Conservation (phyloP, 768 basidiomycete species). For the Phanerochaete carnosa region DNA sequence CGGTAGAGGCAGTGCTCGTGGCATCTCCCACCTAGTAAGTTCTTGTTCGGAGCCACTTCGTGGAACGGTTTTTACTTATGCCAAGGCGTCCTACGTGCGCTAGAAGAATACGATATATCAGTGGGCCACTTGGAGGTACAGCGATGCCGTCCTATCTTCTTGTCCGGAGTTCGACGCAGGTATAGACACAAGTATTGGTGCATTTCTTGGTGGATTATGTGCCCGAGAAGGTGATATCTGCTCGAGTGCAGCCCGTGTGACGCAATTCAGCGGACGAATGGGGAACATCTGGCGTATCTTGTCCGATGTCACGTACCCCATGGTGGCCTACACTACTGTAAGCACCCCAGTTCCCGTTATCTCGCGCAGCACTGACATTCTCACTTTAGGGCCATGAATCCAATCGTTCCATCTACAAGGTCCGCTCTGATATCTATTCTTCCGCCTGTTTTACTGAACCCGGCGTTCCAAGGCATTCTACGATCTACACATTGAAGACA, state of each 20-base stretch:
- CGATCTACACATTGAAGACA: constrained; percentile 92
- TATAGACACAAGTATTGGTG: constrained; percentile 83
- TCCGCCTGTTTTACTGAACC: background rate
- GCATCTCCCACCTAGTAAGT: constrained; percentile 65
- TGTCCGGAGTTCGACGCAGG: constrained; percentile 7
- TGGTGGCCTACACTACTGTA: constrained; percentile 89
- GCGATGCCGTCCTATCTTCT: background rate
- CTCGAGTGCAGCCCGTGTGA: constrained; percentile 79
- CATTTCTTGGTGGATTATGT: constrained; percentile 91
- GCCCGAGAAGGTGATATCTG: constrained; percentile 92
- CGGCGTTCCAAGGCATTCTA: constrained; percentile 66
- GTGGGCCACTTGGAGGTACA: constrained; percentile 87
- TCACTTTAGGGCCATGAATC: constrained; percentile 82
- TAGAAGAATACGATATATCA: constrained; percentile 90
- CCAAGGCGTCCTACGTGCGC: constrained; percentile 87
- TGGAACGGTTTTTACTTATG: background rate
- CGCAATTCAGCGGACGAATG: constrained; percentile 91
- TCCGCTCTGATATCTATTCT: constrained; percentile 19
- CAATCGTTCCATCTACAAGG: constrained; percentile 93
- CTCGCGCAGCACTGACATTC: background rate
- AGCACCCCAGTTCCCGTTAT: constrained; percentile 9
- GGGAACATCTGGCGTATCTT: constrained; percentile 91
- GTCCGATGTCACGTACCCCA: constrained; percentile 90
- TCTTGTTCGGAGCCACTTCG: background rate
- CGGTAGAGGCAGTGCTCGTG: constrained; percentile 96